phyloP scores from a whole-genome alignment of 2,329 filamentous ascomycete species.

The Colletotrichum musae region DNA sequence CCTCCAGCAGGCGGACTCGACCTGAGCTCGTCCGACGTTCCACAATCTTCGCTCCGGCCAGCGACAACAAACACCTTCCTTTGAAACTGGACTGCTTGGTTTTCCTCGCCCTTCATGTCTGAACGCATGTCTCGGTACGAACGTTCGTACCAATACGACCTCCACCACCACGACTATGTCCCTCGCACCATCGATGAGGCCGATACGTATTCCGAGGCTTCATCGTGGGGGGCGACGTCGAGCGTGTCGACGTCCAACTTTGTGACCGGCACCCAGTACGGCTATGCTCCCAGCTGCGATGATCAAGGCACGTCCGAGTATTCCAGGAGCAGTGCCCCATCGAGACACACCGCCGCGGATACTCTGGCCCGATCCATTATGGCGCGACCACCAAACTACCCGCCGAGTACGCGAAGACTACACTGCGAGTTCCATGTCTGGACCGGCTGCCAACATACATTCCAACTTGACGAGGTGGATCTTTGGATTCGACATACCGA shows the following conservation, averaged over 20 bases:
- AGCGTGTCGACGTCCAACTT: conserved; percentile 1
- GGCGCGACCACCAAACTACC: background rate
- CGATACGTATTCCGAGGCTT: conserved; percentile 7
- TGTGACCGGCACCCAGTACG: conserved; percentile 9
- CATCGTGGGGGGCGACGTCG: conserved; percentile 6
- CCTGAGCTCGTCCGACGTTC: background rate
- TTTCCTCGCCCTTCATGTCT: conserved; percentile 2
- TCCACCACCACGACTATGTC: no score
- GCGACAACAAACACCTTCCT: background rate
- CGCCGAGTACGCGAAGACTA: conserved; percentile 45
- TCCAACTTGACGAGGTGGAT: conserved; percentile 53
- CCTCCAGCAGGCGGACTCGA: background rate
- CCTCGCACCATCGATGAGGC: no score
- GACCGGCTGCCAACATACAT: conserved; percentile 53
- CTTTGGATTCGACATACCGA: conserved; percentile 64
- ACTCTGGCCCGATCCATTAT: background rate
- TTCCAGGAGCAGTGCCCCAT: conserved; percentile 44
- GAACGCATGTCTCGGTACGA: background rate
- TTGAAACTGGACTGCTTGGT: background rate
- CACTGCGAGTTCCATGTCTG: conserved; percentile 63
- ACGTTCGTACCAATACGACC: no score
- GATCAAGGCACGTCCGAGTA: conserved; percentile 12
- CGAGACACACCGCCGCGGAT: conserved; percentile 41
- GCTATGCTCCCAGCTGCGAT: conserved; percentile 19
- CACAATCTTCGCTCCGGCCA: background rate